These are phyloP conservation scores for Claviceps sp. DNA, from an alignment of 2,329 filamentous ascomycete genomes.

Conservation along the genomic window DNA sequence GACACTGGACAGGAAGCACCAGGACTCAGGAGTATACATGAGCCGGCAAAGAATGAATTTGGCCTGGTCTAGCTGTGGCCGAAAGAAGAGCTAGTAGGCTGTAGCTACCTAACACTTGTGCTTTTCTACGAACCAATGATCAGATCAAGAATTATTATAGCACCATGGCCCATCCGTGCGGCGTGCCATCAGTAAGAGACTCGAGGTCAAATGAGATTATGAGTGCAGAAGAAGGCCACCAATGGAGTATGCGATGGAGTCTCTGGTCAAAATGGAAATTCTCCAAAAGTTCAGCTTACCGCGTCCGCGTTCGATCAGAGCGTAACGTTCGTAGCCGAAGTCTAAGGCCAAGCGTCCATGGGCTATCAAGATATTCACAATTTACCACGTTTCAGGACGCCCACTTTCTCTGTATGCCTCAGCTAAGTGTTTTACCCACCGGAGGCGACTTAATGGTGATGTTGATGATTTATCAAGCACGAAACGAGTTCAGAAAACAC, in stretches of 20 bases:
- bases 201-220: constrained; percentile 57
- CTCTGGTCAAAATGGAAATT: constrained; percentile 97
- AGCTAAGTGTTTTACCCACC: constrained; percentile 77
- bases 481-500: constrained; percentile 97
- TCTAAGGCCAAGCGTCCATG: constrained; percentile 98
- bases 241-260: constrained; percentile 56
- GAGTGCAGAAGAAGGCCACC: constrained; percentile 91
- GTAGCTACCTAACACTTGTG: constrained; percentile 43
- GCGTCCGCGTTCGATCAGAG: constrained; percentile 87
- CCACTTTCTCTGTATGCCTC: constrained; percentile 65
- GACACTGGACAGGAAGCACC: constrained; percentile 56
- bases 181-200: too few species aligned
- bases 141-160: constrained; percentile 93
- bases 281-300: constrained; percentile 90
- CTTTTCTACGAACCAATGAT: constrained; percentile 81
- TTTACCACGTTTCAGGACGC: constrained; percentile 86
- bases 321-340: constrained; percentile 62
- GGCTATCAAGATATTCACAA: constrained; percentile 81
- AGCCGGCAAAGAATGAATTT: constrained; percentile 49
- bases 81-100: constrained; percentile 66
- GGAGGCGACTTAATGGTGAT: constrained; percentile 99
- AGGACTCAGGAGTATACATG: constrained; percentile 50
- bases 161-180: constrained; percentile 31
- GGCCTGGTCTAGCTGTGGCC: constrained; percentile 53
- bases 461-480: constrained; percentile 90